A percentile compares a stretch with the other conserved stretches of the same genome.
Evolutionary conservation across 2,329 filamentous ascomycete species (phyloP).

Genomic region (Cladosporium austrohemisphaericum): DNA sequence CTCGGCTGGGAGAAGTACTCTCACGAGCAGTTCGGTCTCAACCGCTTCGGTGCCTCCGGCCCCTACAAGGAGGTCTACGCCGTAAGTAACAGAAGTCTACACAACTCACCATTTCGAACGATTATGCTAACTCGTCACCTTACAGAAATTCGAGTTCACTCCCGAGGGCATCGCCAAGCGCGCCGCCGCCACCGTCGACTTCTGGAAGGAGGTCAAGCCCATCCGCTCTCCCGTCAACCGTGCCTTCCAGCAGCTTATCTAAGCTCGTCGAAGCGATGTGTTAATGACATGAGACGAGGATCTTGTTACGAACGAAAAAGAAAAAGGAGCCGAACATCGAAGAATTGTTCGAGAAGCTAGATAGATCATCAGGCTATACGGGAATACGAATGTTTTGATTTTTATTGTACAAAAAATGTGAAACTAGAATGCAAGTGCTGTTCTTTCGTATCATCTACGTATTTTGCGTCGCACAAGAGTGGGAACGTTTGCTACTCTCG

Average conservation of each 20-base stretch:
- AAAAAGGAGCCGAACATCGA: slow-evolving; percentile 4
- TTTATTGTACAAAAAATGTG: background rate
- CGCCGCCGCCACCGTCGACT: slow-evolving; percentile 84
- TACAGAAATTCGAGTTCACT: slow-evolving; percentile 98
- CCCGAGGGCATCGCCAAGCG: slow-evolving; percentile 96
- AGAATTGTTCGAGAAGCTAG: slow-evolving; percentile 6
- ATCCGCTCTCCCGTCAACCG: slow-evolving; percentile 93
- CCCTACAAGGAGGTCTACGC: slow-evolving; percentile 98
- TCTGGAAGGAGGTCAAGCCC: slow-evolving; percentile 90
- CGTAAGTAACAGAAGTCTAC: slow-evolving; percentile 41
- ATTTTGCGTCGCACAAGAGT: too few relatives aligned
- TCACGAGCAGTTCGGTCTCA: slow-evolving; percentile 98
- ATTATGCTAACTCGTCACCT: slow-evolving; percentile 14
- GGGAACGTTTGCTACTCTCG: too few relatives aligned
- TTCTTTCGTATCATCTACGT: too few relatives aligned
- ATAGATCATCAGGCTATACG: slow-evolving; percentile 14
- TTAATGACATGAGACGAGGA: slow-evolving; percentile 13
- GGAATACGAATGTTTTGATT: slow-evolving; percentile 12
- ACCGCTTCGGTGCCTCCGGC: slow-evolving; percentile 96
- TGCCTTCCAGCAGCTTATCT: slow-evolving; percentile 96
- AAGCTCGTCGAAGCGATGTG: slow-evolving; percentile 36
- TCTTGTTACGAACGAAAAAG: slow-evolving; percentile 7
- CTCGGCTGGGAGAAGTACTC: slow-evolving; percentile 99
- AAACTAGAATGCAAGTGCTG: too few relatives aligned
- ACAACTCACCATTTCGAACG: background rate